Conservation (phyloP, 768 basidiomycete genomes). For the Lentinula aciculospora region DNA sequence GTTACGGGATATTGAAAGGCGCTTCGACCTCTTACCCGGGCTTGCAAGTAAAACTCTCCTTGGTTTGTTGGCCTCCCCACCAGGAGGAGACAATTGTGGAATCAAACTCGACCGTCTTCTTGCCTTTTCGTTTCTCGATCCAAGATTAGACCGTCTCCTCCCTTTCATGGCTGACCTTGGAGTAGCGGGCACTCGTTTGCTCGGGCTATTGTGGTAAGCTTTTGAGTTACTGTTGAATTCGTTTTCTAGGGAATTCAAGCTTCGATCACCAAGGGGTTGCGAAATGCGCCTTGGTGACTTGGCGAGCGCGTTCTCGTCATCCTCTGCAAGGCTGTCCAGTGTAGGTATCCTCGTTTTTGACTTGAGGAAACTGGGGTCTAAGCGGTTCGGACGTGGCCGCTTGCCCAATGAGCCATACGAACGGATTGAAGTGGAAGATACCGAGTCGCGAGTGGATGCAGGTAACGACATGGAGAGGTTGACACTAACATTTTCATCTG, state of each 20-base stretch:
- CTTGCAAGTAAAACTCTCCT: conserved; percentile 43
- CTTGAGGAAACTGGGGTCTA: conserved; percentile 68
- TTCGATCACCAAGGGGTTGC: conserved; percentile 60
- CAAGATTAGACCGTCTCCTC: conserved; percentile 69
- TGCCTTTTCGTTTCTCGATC: conserved; percentile 67
- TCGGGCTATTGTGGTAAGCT: conserved; percentile 31
- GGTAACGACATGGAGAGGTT: conserved; percentile 45
- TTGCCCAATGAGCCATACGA: conserved; percentile 28
- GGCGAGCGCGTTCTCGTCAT: conserved; percentile 45
- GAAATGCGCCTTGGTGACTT: conserved; percentile 26
- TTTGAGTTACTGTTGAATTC: conserved; percentile 10
- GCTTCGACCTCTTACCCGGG: conserved; percentile 55
- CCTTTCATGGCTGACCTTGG: conserved; percentile 33
- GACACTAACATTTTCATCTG: conserved; percentile 67
- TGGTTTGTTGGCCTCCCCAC: conserved; percentile 30
- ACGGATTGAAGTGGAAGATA: conserved; percentile 16
- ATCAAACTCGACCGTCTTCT: conserved; percentile 79
- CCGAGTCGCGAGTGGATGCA: conserved; percentile 24
- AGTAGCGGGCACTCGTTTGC: conserved; percentile 46
- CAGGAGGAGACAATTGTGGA: conserved; percentile 53
- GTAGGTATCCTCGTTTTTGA: conserved; percentile 38
- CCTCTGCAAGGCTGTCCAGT: conserved; percentile 65
- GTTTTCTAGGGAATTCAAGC: conserved; percentile 42
- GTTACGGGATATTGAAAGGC: conserved; percentile 37
- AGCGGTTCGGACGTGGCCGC: conserved; percentile 57